Conservation (phyloP, 2,329 filamentous ascomycete genomes). For the Dactylellina sp. region DNA sequence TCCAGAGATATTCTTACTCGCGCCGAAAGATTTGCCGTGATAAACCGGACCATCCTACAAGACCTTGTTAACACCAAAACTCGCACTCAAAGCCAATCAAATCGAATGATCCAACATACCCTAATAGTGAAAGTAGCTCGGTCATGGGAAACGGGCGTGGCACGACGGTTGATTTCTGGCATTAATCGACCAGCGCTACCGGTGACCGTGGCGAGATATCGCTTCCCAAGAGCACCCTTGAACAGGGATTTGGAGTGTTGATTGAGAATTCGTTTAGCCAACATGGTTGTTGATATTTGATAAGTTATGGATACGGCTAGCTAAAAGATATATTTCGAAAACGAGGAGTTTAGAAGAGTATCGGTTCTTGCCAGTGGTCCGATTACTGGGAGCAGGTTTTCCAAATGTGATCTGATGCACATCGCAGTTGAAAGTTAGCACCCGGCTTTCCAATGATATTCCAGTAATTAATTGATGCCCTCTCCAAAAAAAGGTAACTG, state of each 20-base stretch:
- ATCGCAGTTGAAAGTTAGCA: constrained; percentile 8
- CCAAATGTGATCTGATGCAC: constrained; percentile 65
- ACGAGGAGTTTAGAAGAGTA: constrained; percentile 44
- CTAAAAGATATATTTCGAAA: constrained; percentile 54
- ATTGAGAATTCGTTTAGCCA: constrained; percentile 70
- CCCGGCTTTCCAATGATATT: not conserved
- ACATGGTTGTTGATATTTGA: constrained; percentile 66
- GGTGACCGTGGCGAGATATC: constrained; percentile 74
- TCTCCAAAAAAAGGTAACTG: not conserved
- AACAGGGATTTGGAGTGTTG: constrained; percentile 67
- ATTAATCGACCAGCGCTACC: constrained; percentile 77
- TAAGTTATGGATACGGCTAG: not conserved
- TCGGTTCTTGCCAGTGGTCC: constrained; percentile 55
- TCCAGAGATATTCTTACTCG: constrained; percentile 94
- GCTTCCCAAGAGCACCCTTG: constrained; percentile 62
- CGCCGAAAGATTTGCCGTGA: constrained; percentile 95
- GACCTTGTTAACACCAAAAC: constrained; percentile 60
- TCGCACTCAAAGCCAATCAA: not conserved
- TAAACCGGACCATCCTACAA: constrained; percentile 89
- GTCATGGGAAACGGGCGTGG: constrained; percentile 77
- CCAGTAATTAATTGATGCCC: not conserved
- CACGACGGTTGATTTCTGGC: constrained; percentile 69
- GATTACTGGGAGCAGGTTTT: constrained; percentile 64
- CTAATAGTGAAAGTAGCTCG: constrained; percentile 95
- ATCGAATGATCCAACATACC: constrained; percentile 67